Conservation (phyloP, 225 moss, liverwort and hornwort genomes). For the Marchantia paleacea region DNA sequence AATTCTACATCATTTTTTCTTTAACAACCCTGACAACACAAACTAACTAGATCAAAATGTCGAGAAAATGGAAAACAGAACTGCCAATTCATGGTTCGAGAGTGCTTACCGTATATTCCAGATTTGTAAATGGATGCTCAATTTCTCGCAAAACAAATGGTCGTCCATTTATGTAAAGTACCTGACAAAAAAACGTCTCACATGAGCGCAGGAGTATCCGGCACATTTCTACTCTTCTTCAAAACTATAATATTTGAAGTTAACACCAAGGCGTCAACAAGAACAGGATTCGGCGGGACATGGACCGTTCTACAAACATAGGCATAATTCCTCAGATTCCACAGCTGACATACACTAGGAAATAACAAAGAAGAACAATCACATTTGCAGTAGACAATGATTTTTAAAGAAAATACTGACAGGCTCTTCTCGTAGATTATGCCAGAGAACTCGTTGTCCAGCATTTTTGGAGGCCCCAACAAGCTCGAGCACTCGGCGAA, state of each 20-base stretch:
- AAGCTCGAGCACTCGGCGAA: slow-evolving; percentile 86
- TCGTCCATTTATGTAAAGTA: slow-evolving; percentile 96
- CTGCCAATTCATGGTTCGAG: neutral
- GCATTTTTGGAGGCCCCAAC: slow-evolving; percentile 76
- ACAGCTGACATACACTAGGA: neutral
- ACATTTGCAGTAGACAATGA: neutral
- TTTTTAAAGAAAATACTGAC: slow-evolving; percentile 37
- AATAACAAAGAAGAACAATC: neutral
- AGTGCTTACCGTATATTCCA: slow-evolving; percentile 91
- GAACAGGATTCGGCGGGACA: neutral
- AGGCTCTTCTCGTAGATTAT: slow-evolving; percentile 98
- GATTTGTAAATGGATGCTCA: slow-evolving; percentile 94
- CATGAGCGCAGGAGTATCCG: neutral
- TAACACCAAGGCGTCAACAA: neutral
- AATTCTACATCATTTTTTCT: neutral
- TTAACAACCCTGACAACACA: neutral
- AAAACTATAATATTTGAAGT: neutral
- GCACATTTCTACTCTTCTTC: neutral
- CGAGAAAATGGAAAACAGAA: neutral
- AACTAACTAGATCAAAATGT: neutral
- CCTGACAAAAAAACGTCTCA: slow-evolving; percentile 40
- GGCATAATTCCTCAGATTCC: neutral
- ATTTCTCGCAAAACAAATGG: slow-evolving; percentile 98
- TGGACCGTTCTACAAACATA: neutral
- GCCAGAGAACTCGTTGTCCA: slow-evolving; percentile 89